Base-by-base conservation (phyloP, 176 grass and related monocot species). In the Canna indica region DNA sequence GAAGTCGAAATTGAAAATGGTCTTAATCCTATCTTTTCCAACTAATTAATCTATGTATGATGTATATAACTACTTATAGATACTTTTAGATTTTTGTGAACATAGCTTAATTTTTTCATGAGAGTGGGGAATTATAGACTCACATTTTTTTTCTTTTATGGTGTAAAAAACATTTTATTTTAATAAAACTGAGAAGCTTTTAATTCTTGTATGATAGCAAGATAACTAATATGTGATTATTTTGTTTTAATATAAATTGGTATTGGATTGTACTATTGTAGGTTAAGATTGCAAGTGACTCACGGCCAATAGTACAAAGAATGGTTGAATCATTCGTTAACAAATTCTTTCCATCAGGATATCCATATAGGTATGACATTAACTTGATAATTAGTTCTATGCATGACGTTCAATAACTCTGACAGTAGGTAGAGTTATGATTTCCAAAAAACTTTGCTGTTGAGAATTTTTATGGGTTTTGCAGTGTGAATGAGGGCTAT, bases 301-400 rank as follows among this genome's bases (percentile, higher is more conserved):
- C 80, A 18, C 83, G 94, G 76, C 82, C 78, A 31, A 56, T 82
- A 54, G 53, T 90, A 78, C 86, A 93, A 31, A 99, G 82, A 79
- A 33, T 99, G 31, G 82, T 90, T 34, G 84, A 93, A 74, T 90
- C 84, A 58, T 93, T 99, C 78, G 77, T 90, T 69, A 99, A 87
- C 80, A 99, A 87, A 67, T 90, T 99, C 71, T 97, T 99, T 46
- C 94, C 94, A 27, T 99, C 86, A 42, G 94, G 94, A 28, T 93
- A 99, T 83, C 86, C 94, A 53, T 88, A 88, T 81, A 99, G 90
- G 94, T 99, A 33, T 60, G 35, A 64, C 60, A 62, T 16, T 47
- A 35, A 35, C 34, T 12, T 81, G 15, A 22, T 5, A 77, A 33
- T 32, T 15, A 45, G 26, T 39, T 59, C 36, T 31, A 41, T 38